Percentiles rank a stretch among this genome's conserved stretches.
phyloP scores from a whole-genome alignment of 208 protist species.

The Willaertia magna region DNA sequence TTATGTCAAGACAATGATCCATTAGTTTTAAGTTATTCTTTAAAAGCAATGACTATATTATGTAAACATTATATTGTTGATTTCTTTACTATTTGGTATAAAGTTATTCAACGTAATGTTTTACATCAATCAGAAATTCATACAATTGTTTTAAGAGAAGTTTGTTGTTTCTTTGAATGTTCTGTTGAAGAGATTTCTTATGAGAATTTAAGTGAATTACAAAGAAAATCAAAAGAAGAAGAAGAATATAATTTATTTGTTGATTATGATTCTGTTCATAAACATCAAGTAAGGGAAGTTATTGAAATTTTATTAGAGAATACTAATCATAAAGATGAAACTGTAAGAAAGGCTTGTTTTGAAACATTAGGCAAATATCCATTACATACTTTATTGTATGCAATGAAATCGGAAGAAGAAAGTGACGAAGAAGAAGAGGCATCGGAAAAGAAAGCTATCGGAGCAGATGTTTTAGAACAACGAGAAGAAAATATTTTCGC shows the following conservation, averaged over 20 bases:
- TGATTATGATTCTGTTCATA: neutral
- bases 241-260: conserved; percentile 8
- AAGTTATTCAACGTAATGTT: neutral
- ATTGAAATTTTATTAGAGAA: neutral
- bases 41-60: neutral
- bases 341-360: neutral
- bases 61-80: neutral
- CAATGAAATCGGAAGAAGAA: neutral
- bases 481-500: neutral
- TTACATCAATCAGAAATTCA: neutral
- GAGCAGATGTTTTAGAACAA: neutral
- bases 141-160: neutral
- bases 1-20: neutral
- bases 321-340: neutral
- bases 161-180: neutral
- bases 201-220: neutral
- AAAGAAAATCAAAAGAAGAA: neutral
- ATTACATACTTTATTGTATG: neutral
- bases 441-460: neutral
- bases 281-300: neutral
- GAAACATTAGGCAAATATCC: neutral
- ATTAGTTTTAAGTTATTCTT: neutral
- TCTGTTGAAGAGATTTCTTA: neutral
- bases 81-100: neutral
- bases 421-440: neutral